phyloP scores from a whole-genome alignment of 805 yeast species.

The Yamadazyma nakazawae region DNA sequence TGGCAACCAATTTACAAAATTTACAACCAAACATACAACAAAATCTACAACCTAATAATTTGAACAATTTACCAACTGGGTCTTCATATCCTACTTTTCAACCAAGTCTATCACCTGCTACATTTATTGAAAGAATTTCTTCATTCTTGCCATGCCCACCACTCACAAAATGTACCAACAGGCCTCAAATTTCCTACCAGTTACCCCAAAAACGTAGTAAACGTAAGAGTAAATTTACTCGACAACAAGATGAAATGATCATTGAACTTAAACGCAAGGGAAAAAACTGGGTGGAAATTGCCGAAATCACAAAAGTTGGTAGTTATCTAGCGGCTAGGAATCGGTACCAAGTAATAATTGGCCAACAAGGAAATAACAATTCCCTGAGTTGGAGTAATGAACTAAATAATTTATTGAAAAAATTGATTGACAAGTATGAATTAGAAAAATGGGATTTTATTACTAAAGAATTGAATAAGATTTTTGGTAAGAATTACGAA shows the following conservation, averaged over 20 bases:
- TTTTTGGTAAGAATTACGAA: constrained; percentile 49
- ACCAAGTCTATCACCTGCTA: constrained; percentile 1
- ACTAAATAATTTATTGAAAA: constrained; percentile 50
- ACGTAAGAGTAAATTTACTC: constrained; percentile 65
- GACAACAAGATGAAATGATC: constrained; percentile 65
- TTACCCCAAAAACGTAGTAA: constrained; percentile 48
- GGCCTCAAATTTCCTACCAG: constrained; percentile 41
- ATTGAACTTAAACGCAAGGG: constrained; percentile 60
- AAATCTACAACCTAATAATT: not conserved
- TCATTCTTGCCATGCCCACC: constrained; percentile 48
- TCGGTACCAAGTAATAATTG: constrained; percentile 75
- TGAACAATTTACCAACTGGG: not conserved
- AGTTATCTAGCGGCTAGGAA: constrained; percentile 72
- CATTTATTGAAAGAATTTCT: constrained; percentile 6
- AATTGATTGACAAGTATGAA: constrained; percentile 65
- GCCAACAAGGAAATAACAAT: constrained; percentile 75
- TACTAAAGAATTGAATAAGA: constrained; percentile 57
- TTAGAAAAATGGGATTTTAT: constrained; percentile 65
- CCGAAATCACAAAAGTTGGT: constrained; percentile 60
- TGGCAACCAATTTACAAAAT: not conserved
- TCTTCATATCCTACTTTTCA: not conserved
- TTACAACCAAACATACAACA: not conserved
- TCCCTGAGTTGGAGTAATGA: constrained; percentile 58
- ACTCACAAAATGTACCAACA: constrained; percentile 36
- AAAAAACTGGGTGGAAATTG: constrained; percentile 71